Conservation (phyloP, 2,329 filamentous ascomycete genomes). For the Lachnellula suecica region DNA sequence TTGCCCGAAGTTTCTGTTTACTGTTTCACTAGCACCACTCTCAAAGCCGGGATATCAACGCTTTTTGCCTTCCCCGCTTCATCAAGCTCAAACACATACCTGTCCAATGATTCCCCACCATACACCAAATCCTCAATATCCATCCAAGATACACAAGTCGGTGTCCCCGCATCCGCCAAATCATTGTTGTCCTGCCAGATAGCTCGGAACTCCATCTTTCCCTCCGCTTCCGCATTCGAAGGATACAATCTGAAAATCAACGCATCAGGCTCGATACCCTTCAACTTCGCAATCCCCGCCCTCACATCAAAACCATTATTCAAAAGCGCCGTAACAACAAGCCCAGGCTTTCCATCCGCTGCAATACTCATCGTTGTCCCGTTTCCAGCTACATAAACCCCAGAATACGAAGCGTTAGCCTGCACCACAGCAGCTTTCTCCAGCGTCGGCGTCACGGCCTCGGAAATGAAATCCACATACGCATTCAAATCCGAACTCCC, state of each 20-base stretch:
- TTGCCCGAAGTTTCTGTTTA: too few relatives aligned
- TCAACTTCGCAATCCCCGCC: neutral
- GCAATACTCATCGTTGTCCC: neutral
- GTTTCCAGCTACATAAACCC: neutral
- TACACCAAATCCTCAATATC: neutral
- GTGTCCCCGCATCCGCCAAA: neutral
- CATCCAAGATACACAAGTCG: neutral
- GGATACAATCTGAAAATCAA: neutral
- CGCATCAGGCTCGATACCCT: neutral
- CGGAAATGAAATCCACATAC: neutral
- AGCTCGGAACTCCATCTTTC: neutral
- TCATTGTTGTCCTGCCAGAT: neutral
- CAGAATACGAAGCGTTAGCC: neutral
- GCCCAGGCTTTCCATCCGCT: neutral
- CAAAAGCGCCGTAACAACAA: neutral
- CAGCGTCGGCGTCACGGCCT: neutral
- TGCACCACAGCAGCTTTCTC: neutral
- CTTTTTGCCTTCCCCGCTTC: neutral
- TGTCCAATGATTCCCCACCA: neutral
- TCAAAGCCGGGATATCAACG: neutral
- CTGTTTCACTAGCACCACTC: neutral
- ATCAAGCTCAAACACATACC: neutral
- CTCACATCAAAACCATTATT: neutral
- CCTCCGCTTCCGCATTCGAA: neutral
- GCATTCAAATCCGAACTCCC: neutral